phyloP scores from a whole-genome alignment of 805 yeast genomes.

The Tetrapisispora arboricola region DNA sequence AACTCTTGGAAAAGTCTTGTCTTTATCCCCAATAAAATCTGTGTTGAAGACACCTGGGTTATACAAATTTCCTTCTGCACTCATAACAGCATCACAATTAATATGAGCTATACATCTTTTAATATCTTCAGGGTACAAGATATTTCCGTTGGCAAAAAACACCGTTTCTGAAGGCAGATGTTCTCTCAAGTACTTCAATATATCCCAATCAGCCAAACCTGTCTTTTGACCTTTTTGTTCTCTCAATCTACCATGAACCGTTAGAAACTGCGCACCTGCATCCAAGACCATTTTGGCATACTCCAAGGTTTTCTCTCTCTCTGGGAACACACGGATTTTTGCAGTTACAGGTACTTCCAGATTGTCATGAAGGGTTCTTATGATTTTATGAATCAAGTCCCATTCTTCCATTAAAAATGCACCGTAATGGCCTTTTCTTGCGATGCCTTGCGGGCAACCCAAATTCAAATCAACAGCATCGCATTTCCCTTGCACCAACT shows the following conservation, averaged over 20 bases:
- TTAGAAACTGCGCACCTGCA: constrained; percentile 93
- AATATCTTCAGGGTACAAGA: constrained; percentile 81
- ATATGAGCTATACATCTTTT: constrained; percentile 54
- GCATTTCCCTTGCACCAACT: constrained; percentile 66
- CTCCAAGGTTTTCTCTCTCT: constrained; percentile 67
- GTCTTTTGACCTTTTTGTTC: constrained; percentile 97
- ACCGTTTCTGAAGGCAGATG: constrained; percentile 73
- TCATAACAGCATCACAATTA: constrained; percentile 86
- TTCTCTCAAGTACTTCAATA: constrained; percentile 63
- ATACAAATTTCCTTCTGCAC: constrained; percentile 90
- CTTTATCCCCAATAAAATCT: constrained; percentile 35
- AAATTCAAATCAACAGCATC: constrained; percentile 93
- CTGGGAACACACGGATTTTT: constrained; percentile 82
- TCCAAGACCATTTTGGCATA: constrained; percentile 82
- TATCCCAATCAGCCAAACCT: constrained; percentile 90
- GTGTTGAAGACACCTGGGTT: constrained; percentile 79
- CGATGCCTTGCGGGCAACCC: constrained; percentile 98
- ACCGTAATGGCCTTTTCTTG: constrained; percentile 89
- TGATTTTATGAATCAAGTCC: constrained; percentile 66
- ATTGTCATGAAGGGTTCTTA: constrained; percentile 62
- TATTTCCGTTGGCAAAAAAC: constrained; percentile 88
- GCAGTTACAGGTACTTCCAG: constrained; percentile 88
- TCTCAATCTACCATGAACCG: constrained; percentile 91
- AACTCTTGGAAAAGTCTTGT: constrained; percentile 72
- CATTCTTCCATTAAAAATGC: constrained; percentile 96